Conservation (phyloP, 139 green algal genomes). For the Chlorella sp. region DNA sequence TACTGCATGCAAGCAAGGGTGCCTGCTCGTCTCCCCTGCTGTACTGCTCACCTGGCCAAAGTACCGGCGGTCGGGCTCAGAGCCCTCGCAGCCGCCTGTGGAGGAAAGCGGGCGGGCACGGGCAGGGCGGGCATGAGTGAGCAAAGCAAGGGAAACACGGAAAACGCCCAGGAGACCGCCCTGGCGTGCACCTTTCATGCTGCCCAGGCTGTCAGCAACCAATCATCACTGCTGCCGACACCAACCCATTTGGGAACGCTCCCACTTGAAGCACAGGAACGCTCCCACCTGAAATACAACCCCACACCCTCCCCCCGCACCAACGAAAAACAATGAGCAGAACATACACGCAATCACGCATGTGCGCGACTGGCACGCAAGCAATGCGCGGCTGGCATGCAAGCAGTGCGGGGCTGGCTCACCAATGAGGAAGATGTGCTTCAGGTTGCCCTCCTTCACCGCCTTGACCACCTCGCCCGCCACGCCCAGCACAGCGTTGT, state of each 20-base stretch:
- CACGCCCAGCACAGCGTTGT: conserved; percentile 44
- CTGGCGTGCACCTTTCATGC: no score
- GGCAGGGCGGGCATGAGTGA: neutral
- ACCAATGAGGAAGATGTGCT: conserved; percentile 56
- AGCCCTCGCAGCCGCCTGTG: conserved; percentile 49
- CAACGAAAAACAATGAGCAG: no score
- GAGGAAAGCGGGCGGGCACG: neutral
- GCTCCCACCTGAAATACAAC: no score
- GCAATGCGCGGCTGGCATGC: neutral
- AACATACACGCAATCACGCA: neutral
- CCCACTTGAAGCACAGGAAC: no score
- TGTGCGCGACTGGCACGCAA: neutral
- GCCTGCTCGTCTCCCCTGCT: no score
- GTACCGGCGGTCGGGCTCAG: conserved; percentile 39
- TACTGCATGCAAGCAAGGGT: no score
- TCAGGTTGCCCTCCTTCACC: conserved; percentile 47
- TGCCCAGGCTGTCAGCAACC: no score
- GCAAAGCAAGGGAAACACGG: neutral
- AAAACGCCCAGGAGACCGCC: neutral
- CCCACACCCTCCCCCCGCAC: neutral
- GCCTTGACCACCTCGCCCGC: conserved; percentile 42
- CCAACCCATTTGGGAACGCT: no score
- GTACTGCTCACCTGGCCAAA: conserved; percentile 12
- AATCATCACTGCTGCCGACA: no score
- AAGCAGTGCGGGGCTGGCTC: neutral